Percentiles rank a stretch among this genome's conserved stretches.
Evolutionary conservation across 1,284 basidiomycete genomes (phyloP).

Genomic region (Moniliella sp.): DNA sequence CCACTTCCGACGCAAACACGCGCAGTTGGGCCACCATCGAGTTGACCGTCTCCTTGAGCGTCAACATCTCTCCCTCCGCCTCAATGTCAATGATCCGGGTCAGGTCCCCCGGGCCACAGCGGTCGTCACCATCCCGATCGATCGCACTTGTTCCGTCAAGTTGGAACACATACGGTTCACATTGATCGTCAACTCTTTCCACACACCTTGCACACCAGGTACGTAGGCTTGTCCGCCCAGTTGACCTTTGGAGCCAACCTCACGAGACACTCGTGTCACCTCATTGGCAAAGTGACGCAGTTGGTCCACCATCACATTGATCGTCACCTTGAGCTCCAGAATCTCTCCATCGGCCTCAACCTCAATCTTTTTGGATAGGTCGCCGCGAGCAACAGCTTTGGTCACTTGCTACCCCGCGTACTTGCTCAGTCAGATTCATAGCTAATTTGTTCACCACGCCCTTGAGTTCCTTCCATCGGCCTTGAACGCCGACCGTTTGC

Average conservation of each 20-base stretch:
- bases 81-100: too few relatives aligned
- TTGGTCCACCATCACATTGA: slow-evolving; percentile 82
- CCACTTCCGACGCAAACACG: slow-evolving; percentile 54
- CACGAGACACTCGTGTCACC: slow-evolving; percentile 69
- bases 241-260: slow-evolving; percentile 16
- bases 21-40: slow-evolving; percentile 67
- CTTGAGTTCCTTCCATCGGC: too few relatives aligned
- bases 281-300: slow-evolving; percentile 75
- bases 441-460: slow-evolving; percentile 33
- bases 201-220: slow-evolving; percentile 32
- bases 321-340: slow-evolving; percentile 83
- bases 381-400: slow-evolving; percentile 82
- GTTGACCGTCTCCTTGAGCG: slow-evolving; percentile 63
- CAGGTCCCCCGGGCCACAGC: slow-evolving; percentile 49
- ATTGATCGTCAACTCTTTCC: slow-evolving; percentile 30
- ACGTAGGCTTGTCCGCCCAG: slow-evolving; percentile 33
- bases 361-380: slow-evolving; percentile 82
- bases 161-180: slow-evolving; percentile 44
- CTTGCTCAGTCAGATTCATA: slow-evolving; percentile 57
- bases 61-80: slow-evolving; percentile 75
- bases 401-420: slow-evolving; percentile 85
- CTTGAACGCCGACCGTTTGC: slow-evolving; percentile 32
- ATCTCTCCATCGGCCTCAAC: slow-evolving; percentile 91
- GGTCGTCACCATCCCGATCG: slow-evolving; percentile 69
- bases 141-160: slow-evolving; percentile 78